A percentile compares a stretch with the other conserved stretches of the same genome.
These are phyloP conservation scores for Pogostemon cablin DNA, from an alignment of 257 asterid genomes.

Conservation along the genomic window DNA sequence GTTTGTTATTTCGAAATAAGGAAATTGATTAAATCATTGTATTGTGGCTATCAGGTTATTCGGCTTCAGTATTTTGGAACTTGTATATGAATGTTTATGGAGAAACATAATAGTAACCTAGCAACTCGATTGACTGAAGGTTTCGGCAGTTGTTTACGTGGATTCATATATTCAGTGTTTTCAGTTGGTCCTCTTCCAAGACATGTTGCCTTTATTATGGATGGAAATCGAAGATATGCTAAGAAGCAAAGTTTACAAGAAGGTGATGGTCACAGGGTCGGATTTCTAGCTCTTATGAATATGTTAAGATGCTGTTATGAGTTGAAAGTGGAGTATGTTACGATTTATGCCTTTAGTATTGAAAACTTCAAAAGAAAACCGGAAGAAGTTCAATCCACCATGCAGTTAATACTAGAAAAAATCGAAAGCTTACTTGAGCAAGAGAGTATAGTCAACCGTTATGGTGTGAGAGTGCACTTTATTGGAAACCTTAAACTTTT, in stretches of 20 bases:
- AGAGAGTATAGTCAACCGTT: conserved; percentile 53
- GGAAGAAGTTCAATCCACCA: conserved; percentile 62
- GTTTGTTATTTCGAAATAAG: neutral
- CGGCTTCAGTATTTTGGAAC: conserved; percentile 20
- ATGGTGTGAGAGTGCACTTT: conserved; percentile 70
- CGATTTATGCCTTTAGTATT: conserved; percentile 79
- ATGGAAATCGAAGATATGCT: conserved; percentile 78
- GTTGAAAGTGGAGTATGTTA: conserved; percentile 48
- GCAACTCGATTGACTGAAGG: conserved; percentile 34
- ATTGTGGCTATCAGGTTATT: conserved; percentile 38
- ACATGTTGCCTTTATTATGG: conserved; percentile 83
- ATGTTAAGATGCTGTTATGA: conserved; percentile 37
- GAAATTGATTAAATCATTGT: neutral
- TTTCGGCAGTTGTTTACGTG: conserved; percentile 37
- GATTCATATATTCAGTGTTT: conserved; percentile 44
- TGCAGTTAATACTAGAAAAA: conserved; percentile 70
- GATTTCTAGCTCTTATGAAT: conserved; percentile 57
- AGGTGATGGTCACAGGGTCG: conserved; percentile 64
- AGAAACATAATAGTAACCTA: conserved; percentile 27
- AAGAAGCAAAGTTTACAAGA: conserved; percentile 53
- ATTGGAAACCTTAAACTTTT: conserved; percentile 68
- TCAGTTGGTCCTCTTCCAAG: conserved; percentile 60
- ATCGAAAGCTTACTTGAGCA: conserved; percentile 59
- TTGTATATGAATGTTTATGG: conserved; percentile 39
- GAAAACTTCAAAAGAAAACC: conserved; percentile 76